A percentile compares a stretch with the other conserved stretches of the same genome.
Evolutionary conservation across 2,329 filamentous ascomycete species (phyloP).

Genomic region (Leptographium wingfieldii): DNA sequence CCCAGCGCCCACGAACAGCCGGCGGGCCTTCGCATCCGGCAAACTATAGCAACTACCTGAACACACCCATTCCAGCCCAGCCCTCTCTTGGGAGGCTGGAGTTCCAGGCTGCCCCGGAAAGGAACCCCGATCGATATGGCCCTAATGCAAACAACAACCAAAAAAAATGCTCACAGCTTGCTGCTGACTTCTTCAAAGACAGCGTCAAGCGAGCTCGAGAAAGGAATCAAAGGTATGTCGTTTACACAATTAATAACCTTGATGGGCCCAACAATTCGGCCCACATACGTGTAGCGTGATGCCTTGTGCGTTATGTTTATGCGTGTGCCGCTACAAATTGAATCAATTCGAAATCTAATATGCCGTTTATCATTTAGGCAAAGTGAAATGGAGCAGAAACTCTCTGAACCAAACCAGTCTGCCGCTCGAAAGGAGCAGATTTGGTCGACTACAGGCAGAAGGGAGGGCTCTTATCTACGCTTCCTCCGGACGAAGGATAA

Average conservation of each 20-base stretch:
- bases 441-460: conserved; percentile 70
- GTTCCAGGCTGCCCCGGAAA: conserved; percentile 67
- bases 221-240: conserved; percentile 75
- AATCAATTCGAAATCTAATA: neutral
- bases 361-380: conserved; percentile 48
- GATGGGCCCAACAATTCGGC: neutral
- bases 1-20: conserved; percentile 72
- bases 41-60: conserved; percentile 54
- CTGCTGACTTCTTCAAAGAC: conserved; percentile 94
- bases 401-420: conserved; percentile 63
- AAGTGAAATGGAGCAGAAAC: conserved; percentile 78
- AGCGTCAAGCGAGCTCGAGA: conserved; percentile 93
- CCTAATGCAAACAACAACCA: conserved; percentile 54
- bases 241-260: neutral
- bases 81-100: conserved; percentile 46
- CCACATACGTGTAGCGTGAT: too few relatives aligned
- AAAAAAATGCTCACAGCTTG: conserved; percentile 56
- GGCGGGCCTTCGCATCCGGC: conserved; percentile 52
- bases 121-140: conserved; percentile 71
- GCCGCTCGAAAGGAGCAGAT: conserved; percentile 71
- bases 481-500: conserved; percentile 89
- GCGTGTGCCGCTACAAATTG: neutral
- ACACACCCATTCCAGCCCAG: conserved; percentile 52
- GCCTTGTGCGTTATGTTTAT: neutral
- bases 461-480: conserved; percentile 84